Conservation (phyloP, 345 rosid species). For the Eucalyptus curtisii region DNA sequence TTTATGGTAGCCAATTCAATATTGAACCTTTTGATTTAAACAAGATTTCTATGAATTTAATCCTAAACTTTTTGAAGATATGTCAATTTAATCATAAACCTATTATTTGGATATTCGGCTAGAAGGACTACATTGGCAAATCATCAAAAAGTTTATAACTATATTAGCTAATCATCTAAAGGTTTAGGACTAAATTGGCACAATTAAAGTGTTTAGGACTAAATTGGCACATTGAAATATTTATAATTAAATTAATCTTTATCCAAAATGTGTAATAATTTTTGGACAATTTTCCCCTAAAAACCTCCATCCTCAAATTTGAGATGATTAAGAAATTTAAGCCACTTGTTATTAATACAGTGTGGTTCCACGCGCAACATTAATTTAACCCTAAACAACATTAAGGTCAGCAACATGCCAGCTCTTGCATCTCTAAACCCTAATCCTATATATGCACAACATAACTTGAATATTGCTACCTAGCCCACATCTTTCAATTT, state of each 20-base stretch:
- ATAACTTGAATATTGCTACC: not conserved
- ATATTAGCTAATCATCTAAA: not conserved
- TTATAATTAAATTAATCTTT: too few relatives aligned
- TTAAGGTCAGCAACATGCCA: not conserved
- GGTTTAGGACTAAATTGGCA: too few relatives aligned
- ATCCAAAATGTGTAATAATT: too few relatives aligned
- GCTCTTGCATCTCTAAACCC: not conserved
- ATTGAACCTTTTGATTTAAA: too few relatives aligned
- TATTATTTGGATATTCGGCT: not conserved
- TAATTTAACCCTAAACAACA: not conserved
- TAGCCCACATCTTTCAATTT: not conserved
- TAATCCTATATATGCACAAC: not conserved
- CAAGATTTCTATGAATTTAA: too few relatives aligned
- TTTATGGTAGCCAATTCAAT: too few relatives aligned
- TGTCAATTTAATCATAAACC: not conserved
- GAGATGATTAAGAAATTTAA: not conserved
- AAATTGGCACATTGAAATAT: too few relatives aligned
- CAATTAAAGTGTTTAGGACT: not conserved
- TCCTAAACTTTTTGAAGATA: not conserved
- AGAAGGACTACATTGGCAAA: not conserved
- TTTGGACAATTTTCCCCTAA: too few relatives aligned
- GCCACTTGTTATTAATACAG: not conserved
- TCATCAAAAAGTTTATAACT: too few relatives aligned
- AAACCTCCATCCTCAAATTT: not conserved
- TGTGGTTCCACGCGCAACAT: not conserved